A percentile compares a stretch with the other conserved stretches of the same genome.
Conservation (phyloP, 1,139 yeast species). For the Wickerhamomyces sp. region DNA sequence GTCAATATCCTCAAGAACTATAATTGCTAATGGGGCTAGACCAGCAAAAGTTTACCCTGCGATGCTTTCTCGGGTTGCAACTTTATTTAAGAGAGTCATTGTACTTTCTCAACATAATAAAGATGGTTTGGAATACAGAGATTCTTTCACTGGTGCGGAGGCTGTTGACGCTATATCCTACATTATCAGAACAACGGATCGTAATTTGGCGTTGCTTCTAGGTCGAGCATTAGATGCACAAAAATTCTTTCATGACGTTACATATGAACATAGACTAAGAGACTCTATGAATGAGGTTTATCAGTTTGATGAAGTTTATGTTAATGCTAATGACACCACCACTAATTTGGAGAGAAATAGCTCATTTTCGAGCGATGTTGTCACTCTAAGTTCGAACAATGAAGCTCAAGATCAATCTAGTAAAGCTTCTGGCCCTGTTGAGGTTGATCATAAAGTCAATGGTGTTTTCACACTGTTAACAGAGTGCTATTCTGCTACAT, state of each 20-base stretch:
- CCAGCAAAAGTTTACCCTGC: slow-evolving; percentile 86
- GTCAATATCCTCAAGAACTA: slow-evolving; percentile 21
- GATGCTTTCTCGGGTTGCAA: slow-evolving; percentile 78
- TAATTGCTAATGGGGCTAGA: slow-evolving; percentile 25
- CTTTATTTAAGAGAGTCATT: slow-evolving; percentile 66
- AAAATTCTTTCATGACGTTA: slow-evolving; percentile 90
- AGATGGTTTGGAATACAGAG: slow-evolving; percentile 92
- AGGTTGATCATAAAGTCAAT: slow-evolving; percentile 44
- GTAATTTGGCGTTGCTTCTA: slow-evolving; percentile 80
- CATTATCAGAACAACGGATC: slow-evolving; percentile 83
- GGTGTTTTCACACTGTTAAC: slow-evolving; percentile 92
- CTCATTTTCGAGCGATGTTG: slow-evolving; percentile 21
- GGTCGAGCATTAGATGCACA: slow-evolving; percentile 96
- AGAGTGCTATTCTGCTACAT: slow-evolving; percentile 95
- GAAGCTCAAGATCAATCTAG: neutral
- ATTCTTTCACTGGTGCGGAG: slow-evolving; percentile 90
- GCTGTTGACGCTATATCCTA: slow-evolving; percentile 88
- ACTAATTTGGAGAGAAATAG: slow-evolving; percentile 19
- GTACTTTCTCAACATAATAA: slow-evolving; percentile 77
- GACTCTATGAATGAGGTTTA: slow-evolving; percentile 87
- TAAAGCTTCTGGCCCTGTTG: slow-evolving; percentile 7
- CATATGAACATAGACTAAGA: slow-evolving; percentile 87
- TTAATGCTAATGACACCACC: slow-evolving; percentile 12
- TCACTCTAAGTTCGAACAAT: slow-evolving; percentile 3
- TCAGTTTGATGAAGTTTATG: slow-evolving; percentile 62